These are phyloP conservation scores for Saccharum hybrid DNA, from an alignment of 202 grass and related monocot genomes.

Conservation along the genomic window DNA sequence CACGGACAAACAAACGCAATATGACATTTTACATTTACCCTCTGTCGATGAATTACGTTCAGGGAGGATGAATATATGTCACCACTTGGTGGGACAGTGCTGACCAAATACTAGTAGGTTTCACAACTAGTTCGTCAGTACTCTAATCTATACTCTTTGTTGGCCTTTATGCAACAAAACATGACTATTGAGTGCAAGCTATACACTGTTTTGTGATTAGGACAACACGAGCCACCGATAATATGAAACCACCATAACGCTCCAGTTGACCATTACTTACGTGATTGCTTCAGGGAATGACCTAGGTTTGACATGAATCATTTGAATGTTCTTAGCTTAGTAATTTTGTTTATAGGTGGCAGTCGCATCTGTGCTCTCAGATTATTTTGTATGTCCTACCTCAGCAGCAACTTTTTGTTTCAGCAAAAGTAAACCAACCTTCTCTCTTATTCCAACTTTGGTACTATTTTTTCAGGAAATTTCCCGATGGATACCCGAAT, in stretches of 20 bases:
- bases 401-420: constrained; percentile 13
- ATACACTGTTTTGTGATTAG: background rate
- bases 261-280: background rate
- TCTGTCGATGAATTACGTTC: background rate
- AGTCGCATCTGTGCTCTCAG: background rate
- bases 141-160: background rate
- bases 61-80: background rate
- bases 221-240: background rate
- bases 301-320: background rate
- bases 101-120: background rate
- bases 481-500: constrained; percentile 94
- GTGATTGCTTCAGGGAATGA: background rate
- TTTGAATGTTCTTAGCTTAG: background rate
- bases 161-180: background rate
- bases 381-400: background rate
- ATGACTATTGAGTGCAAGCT: background rate
- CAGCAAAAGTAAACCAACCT: background rate
- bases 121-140: background rate
- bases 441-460: constrained; percentile 1
- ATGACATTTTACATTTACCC: background rate
- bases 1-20: background rate
- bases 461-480: constrained; percentile 59
- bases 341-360: background rate
- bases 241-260: background rate
- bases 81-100: background rate